Conservation (phyloP, 2,329 filamentous ascomycete genomes). For the Fonsecaea pedrosoi region DNA sequence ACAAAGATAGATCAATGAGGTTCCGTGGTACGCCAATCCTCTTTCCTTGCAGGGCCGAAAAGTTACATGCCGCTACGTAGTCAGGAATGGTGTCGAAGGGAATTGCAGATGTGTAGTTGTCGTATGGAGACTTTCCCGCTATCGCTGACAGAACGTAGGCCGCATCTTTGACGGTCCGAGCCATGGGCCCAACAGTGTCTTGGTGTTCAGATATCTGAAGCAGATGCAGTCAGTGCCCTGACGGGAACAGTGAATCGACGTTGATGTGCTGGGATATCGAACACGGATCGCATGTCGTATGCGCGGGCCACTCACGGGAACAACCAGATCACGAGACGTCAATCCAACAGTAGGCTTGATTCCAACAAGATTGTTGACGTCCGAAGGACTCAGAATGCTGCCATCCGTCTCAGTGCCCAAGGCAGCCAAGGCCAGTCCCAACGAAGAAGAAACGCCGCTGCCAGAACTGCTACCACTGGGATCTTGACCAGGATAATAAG, state of each 20-base stretch:
- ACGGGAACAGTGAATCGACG: no score
- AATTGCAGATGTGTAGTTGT: constrained; percentile 66
- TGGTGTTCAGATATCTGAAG: constrained; percentile 52
- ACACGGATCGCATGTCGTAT: neutral
- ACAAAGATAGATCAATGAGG: constrained; percentile 52
- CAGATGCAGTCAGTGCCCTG: neutral
- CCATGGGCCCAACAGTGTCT: constrained; percentile 58
- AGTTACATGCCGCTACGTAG: constrained; percentile 66
- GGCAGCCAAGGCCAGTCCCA: constrained; percentile 65
- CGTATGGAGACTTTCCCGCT: constrained; percentile 58
- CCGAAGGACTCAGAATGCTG: constrained; percentile 65
- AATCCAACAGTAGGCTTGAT: constrained; percentile 70
- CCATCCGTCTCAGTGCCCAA: constrained; percentile 71
- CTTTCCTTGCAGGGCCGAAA: constrained; percentile 60
- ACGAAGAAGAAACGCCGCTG: constrained; percentile 64
- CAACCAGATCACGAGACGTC: constrained; percentile 59
- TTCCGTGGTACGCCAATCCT: constrained; percentile 71
- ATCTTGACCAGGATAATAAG: constrained; percentile 68
- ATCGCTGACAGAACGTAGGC: constrained; percentile 66
- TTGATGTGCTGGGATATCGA: no score
- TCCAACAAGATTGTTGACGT: constrained; percentile 67
- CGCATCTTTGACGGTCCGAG: constrained; percentile 65
- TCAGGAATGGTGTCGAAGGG: constrained; percentile 62
- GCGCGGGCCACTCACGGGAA: constrained; percentile 54
- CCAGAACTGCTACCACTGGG: constrained; percentile 68